Evolutionary conservation across 208 protist species (phyloP), one percentile per base, ranked within the genome.

Genomic region (Trypanosoma scelopori): DNA sequence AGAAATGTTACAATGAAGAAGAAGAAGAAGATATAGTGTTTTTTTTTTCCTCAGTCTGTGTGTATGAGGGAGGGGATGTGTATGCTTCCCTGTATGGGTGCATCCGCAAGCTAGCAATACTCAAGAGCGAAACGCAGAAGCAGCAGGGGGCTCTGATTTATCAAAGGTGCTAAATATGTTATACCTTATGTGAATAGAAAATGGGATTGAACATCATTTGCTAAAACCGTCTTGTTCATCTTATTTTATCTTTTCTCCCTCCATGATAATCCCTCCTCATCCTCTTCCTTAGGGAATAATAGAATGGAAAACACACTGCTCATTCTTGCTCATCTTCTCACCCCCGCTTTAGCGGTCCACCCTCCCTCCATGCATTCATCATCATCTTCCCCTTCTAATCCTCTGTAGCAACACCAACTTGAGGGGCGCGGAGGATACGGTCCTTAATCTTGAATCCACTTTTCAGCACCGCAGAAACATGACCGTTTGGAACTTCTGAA

Each of bases 381-480:
- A 30, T 52, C n/a, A 23, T 23, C 20, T 43, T 45, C 13, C 7
- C 27, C 28, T 32, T 18, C 47, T 64, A 42, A 16, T 64, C 47
- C 6, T 55, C 58, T 28, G 4, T 46, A 27, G 58, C 45, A 46
- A 64, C 92, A 53, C 84, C 84, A 55, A 98, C 94, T 70, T 98
- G 94, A 3, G 92, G 84, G 56, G 94, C 83, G 25, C 94, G 86
- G 35, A 98, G 84, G 15, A 97, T 77, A 48, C 94, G 82, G 32
- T 73, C 77, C 56, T 93, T 90, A 25, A 96, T 76, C 22, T 65
- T 93, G 77, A 96, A 98, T 35, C 94, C 94, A 49, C 80, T 82
- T 76, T 97, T 97, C n/a, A 98, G 63, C 6, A 98, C 84, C 41
- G 78, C 68, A 5, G 86, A 87, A 23, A 98, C 74, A 27, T 74